Percentiles rank a stretch among this genome's conserved stretches.
Conservation (phyloP, 2,329 filamentous ascomycete species). For the Pyrenochaeta sp. region DNA sequence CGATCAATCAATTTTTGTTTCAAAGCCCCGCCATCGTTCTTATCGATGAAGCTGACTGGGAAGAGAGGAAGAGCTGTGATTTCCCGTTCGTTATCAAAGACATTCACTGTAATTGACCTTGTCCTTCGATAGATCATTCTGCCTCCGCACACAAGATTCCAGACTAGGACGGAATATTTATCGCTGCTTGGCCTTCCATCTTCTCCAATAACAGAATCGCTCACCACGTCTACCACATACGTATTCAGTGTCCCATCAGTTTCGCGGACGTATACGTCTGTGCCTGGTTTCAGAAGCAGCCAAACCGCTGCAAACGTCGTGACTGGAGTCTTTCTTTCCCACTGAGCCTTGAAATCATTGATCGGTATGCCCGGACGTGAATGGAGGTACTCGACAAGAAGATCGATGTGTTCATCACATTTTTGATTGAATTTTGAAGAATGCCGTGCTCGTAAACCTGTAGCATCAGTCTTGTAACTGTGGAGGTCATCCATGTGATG, state of each 20-base stretch:
- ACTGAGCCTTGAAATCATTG: not conserved
- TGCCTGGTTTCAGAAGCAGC: constrained; percentile 15
- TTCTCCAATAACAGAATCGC: not conserved
- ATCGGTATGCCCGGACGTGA: not conserved
- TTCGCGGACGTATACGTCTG: constrained; percentile 17
- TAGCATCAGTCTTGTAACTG: not conserved
- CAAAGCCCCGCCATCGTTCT: not conserved
- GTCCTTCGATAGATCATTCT: not conserved
- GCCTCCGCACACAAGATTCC: constrained; percentile 1
- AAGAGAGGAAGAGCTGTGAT: constrained; percentile 1
- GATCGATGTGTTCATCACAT: constrained; percentile 7
- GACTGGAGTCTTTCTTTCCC: not conserved
- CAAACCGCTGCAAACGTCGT: constrained; percentile 13
- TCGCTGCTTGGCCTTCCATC: not conserved
- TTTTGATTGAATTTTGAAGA: constrained; percentile 1
- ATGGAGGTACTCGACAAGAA: constrained; percentile 2
- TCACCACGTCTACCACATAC: constrained; percentile 10
- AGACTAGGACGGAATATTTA: not conserved
- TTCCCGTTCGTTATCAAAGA: constrained; percentile 4
- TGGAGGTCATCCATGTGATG: constrained; percentile 1
- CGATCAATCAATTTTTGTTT: not conserved
- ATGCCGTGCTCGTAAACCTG: not conserved
- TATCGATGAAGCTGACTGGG: constrained; percentile 1
- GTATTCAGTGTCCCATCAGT: constrained; percentile 1
- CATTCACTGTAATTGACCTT: not conserved